These are phyloP conservation scores for Polymyxa betae DNA, from an alignment of 208 protist genomes.

Conservation along the genomic window DNA sequence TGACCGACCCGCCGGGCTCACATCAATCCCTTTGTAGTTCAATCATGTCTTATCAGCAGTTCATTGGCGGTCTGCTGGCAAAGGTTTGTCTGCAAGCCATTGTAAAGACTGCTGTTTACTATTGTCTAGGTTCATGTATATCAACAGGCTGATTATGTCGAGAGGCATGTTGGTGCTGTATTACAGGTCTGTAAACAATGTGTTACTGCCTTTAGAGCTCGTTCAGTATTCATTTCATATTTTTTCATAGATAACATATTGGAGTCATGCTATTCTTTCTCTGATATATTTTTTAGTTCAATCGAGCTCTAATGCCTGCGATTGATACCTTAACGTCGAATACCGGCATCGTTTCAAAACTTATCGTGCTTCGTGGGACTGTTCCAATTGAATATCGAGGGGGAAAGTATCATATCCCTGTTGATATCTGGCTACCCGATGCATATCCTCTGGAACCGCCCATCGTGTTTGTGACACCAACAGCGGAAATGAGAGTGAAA, in stretches of 20 bases:
- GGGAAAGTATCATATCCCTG: slow-evolving; percentile 46
- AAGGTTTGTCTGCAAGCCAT: background rate
- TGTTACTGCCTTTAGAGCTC: no score
- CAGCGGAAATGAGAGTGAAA: slow-evolving; percentile 7
- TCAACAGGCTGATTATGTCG: background rate
- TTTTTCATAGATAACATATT: no score
- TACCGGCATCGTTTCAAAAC: background rate
- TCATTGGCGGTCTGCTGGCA: background rate
- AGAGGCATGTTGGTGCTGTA: background rate
- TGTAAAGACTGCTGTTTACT: background rate
- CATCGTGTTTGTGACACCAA: slow-evolving; percentile 21
- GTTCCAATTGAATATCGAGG: slow-evolving; percentile 41
- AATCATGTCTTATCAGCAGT: background rate
- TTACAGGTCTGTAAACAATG: no score
- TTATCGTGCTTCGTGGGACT: background rate
- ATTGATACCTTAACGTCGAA: slow-evolving; percentile 8
- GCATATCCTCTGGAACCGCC: background rate
- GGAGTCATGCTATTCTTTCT: no score
- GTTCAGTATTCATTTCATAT: no score
- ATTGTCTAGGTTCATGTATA: background rate
- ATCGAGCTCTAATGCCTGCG: background rate
- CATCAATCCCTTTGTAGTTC: background rate
- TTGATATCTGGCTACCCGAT: slow-evolving; percentile 20
- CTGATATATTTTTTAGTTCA: no score
- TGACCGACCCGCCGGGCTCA: background rate